Evolutionary conservation across 179 eudicot species (phyloP).

Genomic region (Actinidia polygama): DNA sequence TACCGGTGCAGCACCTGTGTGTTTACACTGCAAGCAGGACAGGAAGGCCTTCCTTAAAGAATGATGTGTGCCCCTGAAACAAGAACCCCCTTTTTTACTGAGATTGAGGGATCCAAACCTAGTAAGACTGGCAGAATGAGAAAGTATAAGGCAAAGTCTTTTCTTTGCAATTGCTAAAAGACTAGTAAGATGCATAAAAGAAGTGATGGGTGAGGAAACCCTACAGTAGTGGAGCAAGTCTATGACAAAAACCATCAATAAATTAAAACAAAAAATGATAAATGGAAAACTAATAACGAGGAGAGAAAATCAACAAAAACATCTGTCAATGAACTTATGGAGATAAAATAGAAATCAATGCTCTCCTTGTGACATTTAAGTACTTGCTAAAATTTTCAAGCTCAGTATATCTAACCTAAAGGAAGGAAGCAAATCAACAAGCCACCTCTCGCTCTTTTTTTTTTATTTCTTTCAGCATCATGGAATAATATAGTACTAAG

Average conservation of each 20-base stretch:
- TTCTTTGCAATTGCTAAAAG: no score
- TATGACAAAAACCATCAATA: no score
- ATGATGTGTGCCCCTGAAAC: constrained; percentile 72
- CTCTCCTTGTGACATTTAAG: neutral
- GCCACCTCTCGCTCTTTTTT: no score
- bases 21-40: constrained; percentile 82
- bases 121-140: constrained; percentile 94
- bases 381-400: neutral
- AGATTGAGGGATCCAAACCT: constrained; percentile 74
- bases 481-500: neutral
- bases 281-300: no score
- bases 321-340: neutral
- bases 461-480: neutral
- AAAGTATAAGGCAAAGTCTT: constrained; percentile 95
- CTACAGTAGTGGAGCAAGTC: no score
- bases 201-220: no score
- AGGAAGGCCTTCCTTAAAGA: no score
- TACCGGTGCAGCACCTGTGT: constrained; percentile 98
- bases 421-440: constrained; percentile 5
- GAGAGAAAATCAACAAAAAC: no score
- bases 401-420: neutral
- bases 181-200: no score
- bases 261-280: no score
- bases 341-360: neutral
- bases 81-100: constrained; percentile 58